Base-by-base conservation (phyloP, 1,284 basidiomycete species). In the Trametes hirsuta region DNA sequence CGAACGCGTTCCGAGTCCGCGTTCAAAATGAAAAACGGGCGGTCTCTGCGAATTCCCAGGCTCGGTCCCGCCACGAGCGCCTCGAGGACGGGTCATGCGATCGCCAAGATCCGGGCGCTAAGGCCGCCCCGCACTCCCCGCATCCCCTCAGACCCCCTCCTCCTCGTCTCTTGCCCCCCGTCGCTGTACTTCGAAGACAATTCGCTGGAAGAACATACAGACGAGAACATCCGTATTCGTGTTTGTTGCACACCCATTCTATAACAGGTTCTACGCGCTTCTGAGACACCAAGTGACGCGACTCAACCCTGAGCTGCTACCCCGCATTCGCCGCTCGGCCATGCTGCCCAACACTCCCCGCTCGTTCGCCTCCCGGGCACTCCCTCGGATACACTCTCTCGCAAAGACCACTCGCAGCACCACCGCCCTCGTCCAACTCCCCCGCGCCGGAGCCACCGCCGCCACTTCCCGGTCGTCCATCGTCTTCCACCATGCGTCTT, bases 331-430 rank as follows among this genome's bases (percentile, higher is more conserved):
- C 21, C 24, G 25, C 4, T 10, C 30, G 25, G 24, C 3, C 52
- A 66, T 66, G 65, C 47, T 64, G 3, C 51, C 62, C 30, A 62
- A 59, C 37, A 61, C 64, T 4, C 60, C 52, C 1, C 62, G 65
- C 10, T 61, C 65, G 5, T 15, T 66, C 10, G 61, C 56, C n/a
- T 22, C 52, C 9, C 65, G 62, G 11, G 35, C 61, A 1, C 53
- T 64, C 24, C 52, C 63, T 10, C 65, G 65, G 12, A 37, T 61
- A 18, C 18, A 39, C 47, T 53, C 36, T 6, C 15, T 39, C 10
- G 25, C 46, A 21, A 59, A 36, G 40, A 10, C 8, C 5, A 6
- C 54, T 6, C 53, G 54, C 6, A 15, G 35, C 4, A 6, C 60
- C 44, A 34, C 48, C 5, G 21, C 48, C n/a, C 40, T 47, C 12